Percentiles rank a stretch among this genome's conserved stretches.
These are phyloP conservation scores for Linanthus parryae DNA, from an alignment of 148 eudicot species.

Conservation along the genomic window DNA sequence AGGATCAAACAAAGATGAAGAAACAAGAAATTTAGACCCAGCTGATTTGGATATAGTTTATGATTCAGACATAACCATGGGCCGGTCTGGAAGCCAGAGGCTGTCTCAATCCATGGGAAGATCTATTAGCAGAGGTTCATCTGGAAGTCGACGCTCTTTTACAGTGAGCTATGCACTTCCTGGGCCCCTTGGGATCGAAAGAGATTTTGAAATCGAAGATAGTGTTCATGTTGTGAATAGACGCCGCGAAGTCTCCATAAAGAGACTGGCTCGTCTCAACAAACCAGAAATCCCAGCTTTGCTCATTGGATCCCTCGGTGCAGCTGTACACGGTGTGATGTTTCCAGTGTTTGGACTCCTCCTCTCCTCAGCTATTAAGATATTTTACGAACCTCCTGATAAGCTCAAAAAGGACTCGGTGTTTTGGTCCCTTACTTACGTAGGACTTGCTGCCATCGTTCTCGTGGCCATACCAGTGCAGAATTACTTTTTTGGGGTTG, in stretches of 20 bases:
- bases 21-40: constrained; percentile 13
- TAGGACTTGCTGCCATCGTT: constrained; percentile 28
- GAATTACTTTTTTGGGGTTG: constrained; percentile 62
- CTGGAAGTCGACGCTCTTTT: constrained; percentile 42
- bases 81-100: constrained; percentile 41
- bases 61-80: constrained; percentile 22
- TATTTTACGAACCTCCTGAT: constrained; percentile 47
- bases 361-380: constrained; percentile 53
- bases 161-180: constrained; percentile 24
- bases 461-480: constrained; percentile 51
- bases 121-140: constrained; percentile 55
- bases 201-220: constrained; percentile 13
- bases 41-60: constrained; percentile 11
- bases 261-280: constrained; percentile 47
- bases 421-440: constrained; percentile 53
- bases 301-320: constrained; percentile 58
- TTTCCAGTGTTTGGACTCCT: constrained; percentile 66
- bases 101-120: constrained; percentile 37
- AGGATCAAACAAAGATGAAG: constrained; percentile 36
- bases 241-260: constrained; percentile 27
- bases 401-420: constrained; percentile 41
- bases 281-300: constrained; percentile 62
- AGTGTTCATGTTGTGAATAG: constrained; percentile 13
- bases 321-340: constrained; percentile 48
- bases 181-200: constrained; percentile 27